phyloP scores from a whole-genome alignment of 139 green algal genomes.

The Micractinium conductrix region DNA sequence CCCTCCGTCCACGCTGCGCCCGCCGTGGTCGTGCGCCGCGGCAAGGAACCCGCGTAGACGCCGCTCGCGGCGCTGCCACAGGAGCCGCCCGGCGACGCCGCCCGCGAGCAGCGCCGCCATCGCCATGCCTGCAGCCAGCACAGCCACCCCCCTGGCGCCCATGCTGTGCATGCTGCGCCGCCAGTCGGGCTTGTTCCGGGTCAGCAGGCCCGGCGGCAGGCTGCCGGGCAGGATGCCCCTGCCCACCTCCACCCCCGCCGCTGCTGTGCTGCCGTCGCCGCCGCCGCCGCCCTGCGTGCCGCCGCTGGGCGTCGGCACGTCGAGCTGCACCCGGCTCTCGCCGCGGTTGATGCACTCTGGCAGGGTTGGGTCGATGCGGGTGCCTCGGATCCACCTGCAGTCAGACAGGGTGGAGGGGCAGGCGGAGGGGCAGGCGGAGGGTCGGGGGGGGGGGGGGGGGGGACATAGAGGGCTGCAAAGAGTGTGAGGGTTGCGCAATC shows the following conservation, averaged over 20 bases:
- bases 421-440: no score
- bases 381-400: conserved; percentile 20
- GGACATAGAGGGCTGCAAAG: no score
- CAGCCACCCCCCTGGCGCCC: neutral
- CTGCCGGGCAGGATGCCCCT: neutral
- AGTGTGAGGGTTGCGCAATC: no score
- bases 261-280: neutral
- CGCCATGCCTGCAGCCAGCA: neutral
- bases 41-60: no score
- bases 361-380: neutral
- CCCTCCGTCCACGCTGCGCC: no score
- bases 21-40: no score
- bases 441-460: no score
- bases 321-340: neutral
- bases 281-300: neutral
- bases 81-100: neutral
- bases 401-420: neutral
- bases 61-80: neutral
- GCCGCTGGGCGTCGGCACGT: neutral
- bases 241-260: neutral
- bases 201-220: neutral
- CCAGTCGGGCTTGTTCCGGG: neutral
- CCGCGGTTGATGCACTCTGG: neutral
- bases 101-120: neutral
- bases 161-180: neutral